Evolutionary conservation across 495 filamentous ascomycete species (phyloP), one percentile per base, ranked within the genome.

Genomic region (Eremomyces bilateralis): DNA sequence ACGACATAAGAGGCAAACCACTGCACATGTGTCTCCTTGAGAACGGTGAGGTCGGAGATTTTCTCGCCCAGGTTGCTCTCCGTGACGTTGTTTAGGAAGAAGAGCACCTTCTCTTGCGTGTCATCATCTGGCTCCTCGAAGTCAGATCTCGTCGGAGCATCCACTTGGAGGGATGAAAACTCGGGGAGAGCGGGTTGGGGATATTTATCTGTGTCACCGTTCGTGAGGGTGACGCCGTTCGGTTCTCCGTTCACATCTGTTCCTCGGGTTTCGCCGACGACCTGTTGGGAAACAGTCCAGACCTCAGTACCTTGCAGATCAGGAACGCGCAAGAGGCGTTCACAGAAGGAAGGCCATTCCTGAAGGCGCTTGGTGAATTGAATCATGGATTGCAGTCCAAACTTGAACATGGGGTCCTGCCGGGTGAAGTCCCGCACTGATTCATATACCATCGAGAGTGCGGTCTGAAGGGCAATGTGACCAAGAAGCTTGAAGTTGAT

Each of bases 1-100:
- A 99, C 88, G n/a, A 99, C 58, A 49, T 93, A 90, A 13, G 68
- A 69, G 5, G 88, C 88, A 44, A 99, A 95, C 88, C 88, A 99
- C 49, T 88, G 80, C 45, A 85, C 76, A 48, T 92, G 75, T 37
- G 72, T 67, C 35, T 78, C 70, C 28, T 80, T 67, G 33, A 95
- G 48, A 19, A 76, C 68, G 21, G 85, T 73, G 15, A 99, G 64
- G 36, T 88, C 81, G 25, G 61, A 61, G 41, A 79, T 69, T 50
- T 92, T 94, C 20, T 71, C 62, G 21, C 78, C 72, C 6, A 95
- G 63, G 35, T 93, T 95, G 15, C 74, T 70, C 31, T 80, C 71
- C 0, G 88, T 94, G 15, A 95, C 68, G 45, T 99, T 99, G 60
- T 99, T 99, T 38, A 99, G 59, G 21, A 83, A 78, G 48, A 99